Evolutionary conservation across 2,329 filamentous ascomycete species (phyloP), one percentile per base, ranked within the genome.

Genomic region (Alternaria sp.): DNA sequence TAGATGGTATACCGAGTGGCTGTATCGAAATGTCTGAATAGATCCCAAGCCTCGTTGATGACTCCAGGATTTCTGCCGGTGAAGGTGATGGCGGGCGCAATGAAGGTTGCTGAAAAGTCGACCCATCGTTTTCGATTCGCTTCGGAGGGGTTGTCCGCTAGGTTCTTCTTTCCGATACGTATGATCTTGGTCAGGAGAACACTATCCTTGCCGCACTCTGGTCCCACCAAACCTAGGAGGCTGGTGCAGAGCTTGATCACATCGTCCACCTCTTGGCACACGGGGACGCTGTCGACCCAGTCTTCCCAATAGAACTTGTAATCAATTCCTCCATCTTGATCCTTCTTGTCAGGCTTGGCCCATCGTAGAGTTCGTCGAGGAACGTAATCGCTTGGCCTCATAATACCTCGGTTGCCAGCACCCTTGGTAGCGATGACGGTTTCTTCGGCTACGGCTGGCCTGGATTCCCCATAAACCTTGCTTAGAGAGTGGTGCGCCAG

Each of bases 251-350:
- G 87, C 3, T 90, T 89, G 78, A 98, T 96, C 13, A 99, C 86
- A 75, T 99, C 96, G 66, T 97, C 93, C 6, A 97, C 89, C 2
- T 86, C 91, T 77, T 97, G 94, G 75, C 96, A 99, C 19, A 97
- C 83, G 0, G 96, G 96, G 49, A 99, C 86, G 67, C 96, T 97
- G 79, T 98, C 95, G 3, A 90, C 86, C 96, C 96, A 99, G 71
- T 98, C 96, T 62, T 97, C 93, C 90, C 96, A 97, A 79, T 99
- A 99, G 77, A 96, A 98, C 32, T 91, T 89, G 78, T 97, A 98
- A 56, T 91, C 86, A 12, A 84, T 88, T n/a, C 87, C 86, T 69
- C 93, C 92, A 58, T 89, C 90, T 25, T 88, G 89, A 73, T 96
- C 92, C 67, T 86, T 86, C 69, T 88, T 90, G 71, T 97, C 94